Base-by-base conservation (phyloP, 2,329 filamentous ascomycete species). In the Cercospora sojina region DNA sequence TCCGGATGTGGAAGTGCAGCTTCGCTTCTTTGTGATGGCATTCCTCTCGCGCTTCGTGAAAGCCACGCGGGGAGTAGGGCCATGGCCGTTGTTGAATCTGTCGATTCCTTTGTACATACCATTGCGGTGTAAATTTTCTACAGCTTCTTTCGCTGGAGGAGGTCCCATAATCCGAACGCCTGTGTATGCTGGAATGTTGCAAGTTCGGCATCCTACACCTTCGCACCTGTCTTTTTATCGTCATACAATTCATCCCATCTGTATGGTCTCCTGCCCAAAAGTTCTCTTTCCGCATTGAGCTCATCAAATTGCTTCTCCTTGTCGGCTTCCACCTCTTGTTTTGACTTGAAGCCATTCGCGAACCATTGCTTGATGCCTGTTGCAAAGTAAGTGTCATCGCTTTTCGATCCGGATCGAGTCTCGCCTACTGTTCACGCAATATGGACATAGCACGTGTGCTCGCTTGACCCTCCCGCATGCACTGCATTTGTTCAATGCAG, bases 381-480 rank as follows among this genome's bases (percentile, higher is more conserved):
- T 13, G 25, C 27, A 35, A 3, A 31, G 53, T 70, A 41, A 68
- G 61, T 35, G 49, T 12, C 13, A 25, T 35, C 20, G 31, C 13
- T 32, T 8, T 10, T 25, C 31, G 25, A 16, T 51, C 8, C 9
- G 8, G 2, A 59, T 16, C 6, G 20, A 2, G 4, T 4, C 7
- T 12, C 3, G 81, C 88, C 75, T 85, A 96, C 93, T 90, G 79
- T 87, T 83, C 68, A 96, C 89, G 79, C 95, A 99, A 75, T 91
- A 88, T 20, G 92, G 89, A 79, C 95, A 99, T 71, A 99, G 79
- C 38, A 93, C 83, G 82, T 99, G 95, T 75, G 92, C 90, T 77
- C 92, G 89, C 84, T 99, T 99, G 27, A 88, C 82, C 77, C 90
- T 87, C 58, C 95, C 96, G 75, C 95, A 99, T 13, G 89, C 91